phyloP scores from a whole-genome alignment of 768 basidiomycete species.

The Hygrophorus russula region DNA sequence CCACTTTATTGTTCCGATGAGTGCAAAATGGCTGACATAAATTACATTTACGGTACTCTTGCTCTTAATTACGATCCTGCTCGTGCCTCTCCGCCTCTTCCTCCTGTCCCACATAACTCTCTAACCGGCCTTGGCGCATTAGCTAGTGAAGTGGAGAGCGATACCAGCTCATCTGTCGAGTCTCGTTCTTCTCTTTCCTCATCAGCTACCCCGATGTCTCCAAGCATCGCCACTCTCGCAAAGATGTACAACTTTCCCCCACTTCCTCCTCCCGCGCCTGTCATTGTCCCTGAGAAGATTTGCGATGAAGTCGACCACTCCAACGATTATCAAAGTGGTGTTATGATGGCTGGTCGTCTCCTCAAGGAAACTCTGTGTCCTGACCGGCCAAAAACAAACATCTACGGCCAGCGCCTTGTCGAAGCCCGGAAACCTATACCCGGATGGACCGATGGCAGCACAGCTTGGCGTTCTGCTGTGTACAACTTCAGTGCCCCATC shows the following conservation, averaged over 20 bases:
- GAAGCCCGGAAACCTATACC: constrained; percentile 37
- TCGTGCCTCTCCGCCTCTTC: constrained; percentile 27
- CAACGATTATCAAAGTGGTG: constrained; percentile 41
- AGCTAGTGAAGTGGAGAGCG: constrained; percentile 26
- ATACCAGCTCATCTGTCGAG: constrained; percentile 29
- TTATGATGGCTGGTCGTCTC: constrained; percentile 60
- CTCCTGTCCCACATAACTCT: constrained; percentile 25
- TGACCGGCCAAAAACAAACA: constrained; percentile 27
- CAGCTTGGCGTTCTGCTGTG: constrained; percentile 56
- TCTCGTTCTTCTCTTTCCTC: constrained; percentile 15
- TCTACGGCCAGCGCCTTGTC: constrained; percentile 17
- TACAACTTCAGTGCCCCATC: constrained; percentile 36
- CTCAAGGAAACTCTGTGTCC: constrained; percentile 34
- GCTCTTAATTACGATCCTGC: constrained; percentile 38
- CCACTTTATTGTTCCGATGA: constrained; percentile 80
- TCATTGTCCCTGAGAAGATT: constrained; percentile 20
- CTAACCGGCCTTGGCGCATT: constrained; percentile 13
- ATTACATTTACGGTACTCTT: constrained; percentile 25
- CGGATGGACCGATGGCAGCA: constrained; percentile 59
- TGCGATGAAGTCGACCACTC: constrained; percentile 16
- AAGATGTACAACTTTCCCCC: constrained; percentile 36
- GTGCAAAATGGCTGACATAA: constrained; percentile 53
- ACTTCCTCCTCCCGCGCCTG: constrained; percentile 41
- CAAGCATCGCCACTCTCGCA: constrained; percentile 22
- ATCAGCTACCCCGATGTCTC: constrained; percentile 18